Conservation (phyloP, 2,329 filamentous ascomycete genomes). For the Exophiala alcalophila region DNA sequence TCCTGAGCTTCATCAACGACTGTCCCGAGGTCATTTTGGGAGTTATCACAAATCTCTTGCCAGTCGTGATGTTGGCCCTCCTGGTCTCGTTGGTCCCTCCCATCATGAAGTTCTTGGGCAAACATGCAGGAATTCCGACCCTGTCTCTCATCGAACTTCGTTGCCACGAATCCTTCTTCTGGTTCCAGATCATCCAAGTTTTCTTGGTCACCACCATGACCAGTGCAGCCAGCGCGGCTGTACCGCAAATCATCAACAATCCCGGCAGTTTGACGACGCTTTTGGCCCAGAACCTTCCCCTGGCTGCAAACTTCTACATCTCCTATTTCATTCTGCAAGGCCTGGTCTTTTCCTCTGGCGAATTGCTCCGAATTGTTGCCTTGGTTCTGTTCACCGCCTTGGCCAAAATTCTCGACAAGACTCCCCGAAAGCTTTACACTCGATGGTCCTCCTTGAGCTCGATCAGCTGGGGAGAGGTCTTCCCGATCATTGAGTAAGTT, state of each 20-base stretch:
- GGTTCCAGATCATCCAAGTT: constrained; percentile 72
- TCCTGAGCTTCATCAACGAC: constrained; percentile 68
- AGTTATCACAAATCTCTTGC: constrained; percentile 79
- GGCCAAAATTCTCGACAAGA: constrained; percentile 71
- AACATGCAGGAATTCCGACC: constrained; percentile 69
- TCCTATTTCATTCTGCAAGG: constrained; percentile 94
- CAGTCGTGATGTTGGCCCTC: constrained; percentile 72
- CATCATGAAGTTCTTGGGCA: constrained; percentile 77
- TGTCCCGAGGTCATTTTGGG: constrained; percentile 72
- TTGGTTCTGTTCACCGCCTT: constrained; percentile 71
- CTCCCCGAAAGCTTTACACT: constrained; percentile 74
- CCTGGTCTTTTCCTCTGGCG: constrained; percentile 69
- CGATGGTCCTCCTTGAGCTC: constrained; percentile 72
- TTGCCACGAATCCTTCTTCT: constrained; percentile 88
- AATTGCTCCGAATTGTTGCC: constrained; percentile 70
- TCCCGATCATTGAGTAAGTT: constrained; percentile 73
- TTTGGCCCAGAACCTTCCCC: constrained; percentile 72
- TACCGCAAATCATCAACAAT: constrained; percentile 59
- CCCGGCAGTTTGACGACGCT: constrained; percentile 62
- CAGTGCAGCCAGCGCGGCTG: constrained; percentile 72
- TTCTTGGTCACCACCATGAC: constrained; percentile 83
- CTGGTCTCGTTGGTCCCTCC: constrained; percentile 84
- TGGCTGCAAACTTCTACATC: constrained; percentile 89
- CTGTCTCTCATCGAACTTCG: constrained; percentile 78
- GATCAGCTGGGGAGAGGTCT: constrained; percentile 78